Evolutionary conservation across 2,329 filamentous ascomycete genomes (phyloP), one percentile per base, ranked within the genome.

Genomic region (Pyrenochaeta sp.): DNA sequence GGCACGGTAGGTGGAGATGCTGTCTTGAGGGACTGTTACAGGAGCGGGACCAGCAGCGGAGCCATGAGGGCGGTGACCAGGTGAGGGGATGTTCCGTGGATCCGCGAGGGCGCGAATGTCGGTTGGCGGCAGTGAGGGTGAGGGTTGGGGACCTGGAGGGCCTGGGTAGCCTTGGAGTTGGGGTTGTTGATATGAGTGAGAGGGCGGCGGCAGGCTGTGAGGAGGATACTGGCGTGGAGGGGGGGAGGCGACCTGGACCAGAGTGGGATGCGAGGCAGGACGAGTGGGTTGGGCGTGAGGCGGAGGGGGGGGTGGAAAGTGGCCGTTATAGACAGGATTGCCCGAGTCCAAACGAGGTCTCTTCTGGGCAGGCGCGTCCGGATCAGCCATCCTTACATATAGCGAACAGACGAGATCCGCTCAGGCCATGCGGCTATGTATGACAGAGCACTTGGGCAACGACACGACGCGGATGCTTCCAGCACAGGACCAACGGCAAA

Each of bases 311-410:
- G 56, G 66, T 41, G 61, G 61, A 44, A 61, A 61, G 59, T 65
- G 63, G 46, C 53, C 61, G 65, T 67, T 68, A 61, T 67, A 67
- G 47, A 53, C 55, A 44, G 63, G 63, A 57, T 62, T 66, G 60
- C 60, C 60, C 36, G 67, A 67, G 53, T 68, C 67, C 65, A 71
- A 63, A 67, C 68, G 68, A 48, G 60, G 60, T 56, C 66, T 66
- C 56, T 72, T 72, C 41, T 67, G 61, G 60, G 56, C 57, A 53
- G 63, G 64, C 65, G 65, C 63, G 63, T 69, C 63, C 60, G 63
- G 65, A 66, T 71, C 67, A 49, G 67, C 67, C 67, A 72, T 72
- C 49, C 62, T 71, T 68, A 68, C 57, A 66, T 64, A 64, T 64
- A 58, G 54, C n/a, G n/a, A n/a, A n/a, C 52, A 63, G 50, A 55